Evolutionary conservation across 257 asterid genomes (phyloP).

Genomic region (Penstemon newberryi): DNA sequence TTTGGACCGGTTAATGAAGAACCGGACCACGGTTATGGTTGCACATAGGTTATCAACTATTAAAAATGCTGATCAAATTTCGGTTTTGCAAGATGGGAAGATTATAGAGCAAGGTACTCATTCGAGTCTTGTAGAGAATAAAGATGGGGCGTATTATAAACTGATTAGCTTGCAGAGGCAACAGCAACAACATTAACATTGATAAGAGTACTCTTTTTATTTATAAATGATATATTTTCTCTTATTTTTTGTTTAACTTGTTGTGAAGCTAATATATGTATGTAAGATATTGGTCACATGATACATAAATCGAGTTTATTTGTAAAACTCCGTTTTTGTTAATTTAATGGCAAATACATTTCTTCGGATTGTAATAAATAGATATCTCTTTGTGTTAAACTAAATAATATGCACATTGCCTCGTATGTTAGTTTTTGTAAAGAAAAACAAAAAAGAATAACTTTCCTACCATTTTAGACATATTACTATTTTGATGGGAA

Average conservation of each 20-base stretch:
- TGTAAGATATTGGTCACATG: constrained; percentile 3
- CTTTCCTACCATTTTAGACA: too few relatives aligned
- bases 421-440: too few relatives aligned
- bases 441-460: too few relatives aligned
- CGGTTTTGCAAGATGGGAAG: constrained; percentile 75
- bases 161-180: constrained; percentile 67
- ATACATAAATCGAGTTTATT: too few relatives aligned
- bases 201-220: constrained; percentile 10
- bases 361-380: too few relatives aligned
- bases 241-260: not conserved
- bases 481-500: too few relatives aligned
- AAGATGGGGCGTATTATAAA: constrained; percentile 69
- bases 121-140: constrained; percentile 61
- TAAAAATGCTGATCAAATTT: constrained; percentile 64
- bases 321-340: too few relatives aligned
- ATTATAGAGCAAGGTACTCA: constrained; percentile 80
- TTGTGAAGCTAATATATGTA: constrained; percentile 27
- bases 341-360: too few relatives aligned
- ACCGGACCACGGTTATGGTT: constrained; percentile 67
- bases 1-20: constrained; percentile 68
- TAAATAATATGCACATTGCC: too few relatives aligned
- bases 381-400: too few relatives aligned
- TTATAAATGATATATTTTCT: not conserved
- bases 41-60: constrained; percentile 80
- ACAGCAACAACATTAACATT: constrained; percentile 31